Conservation (phyloP, 129 eudicot genomes). For the Daucus carota region DNA sequence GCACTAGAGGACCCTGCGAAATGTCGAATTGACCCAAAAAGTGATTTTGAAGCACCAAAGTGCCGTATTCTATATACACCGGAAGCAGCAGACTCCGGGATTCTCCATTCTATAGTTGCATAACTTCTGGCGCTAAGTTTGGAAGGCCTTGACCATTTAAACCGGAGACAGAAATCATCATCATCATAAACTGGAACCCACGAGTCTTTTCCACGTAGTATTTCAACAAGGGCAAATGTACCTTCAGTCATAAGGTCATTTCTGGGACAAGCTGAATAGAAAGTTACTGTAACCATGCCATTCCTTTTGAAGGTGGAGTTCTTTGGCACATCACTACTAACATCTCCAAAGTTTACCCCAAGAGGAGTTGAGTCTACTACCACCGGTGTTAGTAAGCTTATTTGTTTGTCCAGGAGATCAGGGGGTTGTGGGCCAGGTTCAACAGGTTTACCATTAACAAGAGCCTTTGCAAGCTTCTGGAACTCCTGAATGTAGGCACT, state of each 20-base stretch:
- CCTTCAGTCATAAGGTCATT: slow-evolving; percentile 99
- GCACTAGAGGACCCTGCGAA: slow-evolving; percentile 85
- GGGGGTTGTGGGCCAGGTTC: slow-evolving; percentile 92
- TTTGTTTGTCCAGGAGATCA: slow-evolving; percentile 72
- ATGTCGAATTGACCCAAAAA: slow-evolving; percentile 68
- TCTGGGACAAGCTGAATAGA: slow-evolving; percentile 92
- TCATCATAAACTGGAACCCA: slow-evolving; percentile 91
- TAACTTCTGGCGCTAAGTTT: slow-evolving; percentile 64
- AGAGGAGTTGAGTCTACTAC: slow-evolving; percentile 69
- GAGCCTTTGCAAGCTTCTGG: slow-evolving; percentile 72
- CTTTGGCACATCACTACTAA: slow-evolving; percentile 42
- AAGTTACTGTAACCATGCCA: slow-evolving; percentile 48
- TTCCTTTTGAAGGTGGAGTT: slow-evolving; percentile 75
- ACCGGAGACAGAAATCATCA: slow-evolving; percentile 92
- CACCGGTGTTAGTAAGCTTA: slow-evolving; percentile 72
- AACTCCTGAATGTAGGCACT: slow-evolving; percentile 91
- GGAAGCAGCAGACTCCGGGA: slow-evolving; percentile 50
- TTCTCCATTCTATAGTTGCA: slow-evolving; percentile 88
- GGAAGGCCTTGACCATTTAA: slow-evolving; percentile 85
- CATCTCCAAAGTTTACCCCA: slow-evolving; percentile 73
- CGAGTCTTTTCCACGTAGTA: slow-evolving; percentile 51
- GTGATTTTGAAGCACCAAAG: slow-evolving; percentile 88
- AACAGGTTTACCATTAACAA: slow-evolving; percentile 42
- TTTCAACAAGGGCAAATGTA: slow-evolving; percentile 84
- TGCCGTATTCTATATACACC: slow-evolving; percentile 88